Conservation (phyloP, 169 alveolate genomes). For the Theileria sp. region DNA sequence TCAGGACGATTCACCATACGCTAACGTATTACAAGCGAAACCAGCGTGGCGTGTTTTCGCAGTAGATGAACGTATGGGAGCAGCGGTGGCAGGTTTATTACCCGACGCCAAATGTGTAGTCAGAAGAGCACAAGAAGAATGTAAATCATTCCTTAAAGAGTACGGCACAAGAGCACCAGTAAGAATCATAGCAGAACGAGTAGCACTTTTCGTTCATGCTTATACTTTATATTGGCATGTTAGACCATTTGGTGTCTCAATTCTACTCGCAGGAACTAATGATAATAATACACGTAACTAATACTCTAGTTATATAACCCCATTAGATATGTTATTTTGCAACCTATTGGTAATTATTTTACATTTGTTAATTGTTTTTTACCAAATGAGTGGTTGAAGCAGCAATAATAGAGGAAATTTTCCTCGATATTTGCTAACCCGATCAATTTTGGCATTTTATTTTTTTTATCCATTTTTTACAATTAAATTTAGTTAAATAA, state of each 20-base stretch:
- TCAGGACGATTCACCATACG: slow-evolving; percentile 22
- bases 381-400: too few relatives aligned
- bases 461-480: too few relatives aligned
- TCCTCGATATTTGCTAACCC: too few relatives aligned
- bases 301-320: slow-evolving; percentile 48
- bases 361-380: too few relatives aligned
- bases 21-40: slow-evolving; percentile 65
- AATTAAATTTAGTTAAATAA: background rate
- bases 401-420: too few relatives aligned
- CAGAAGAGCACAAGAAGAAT: slow-evolving; percentile 87
- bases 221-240: slow-evolving; percentile 87
- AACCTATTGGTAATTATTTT: background rate
- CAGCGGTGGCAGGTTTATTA: slow-evolving; percentile 86
- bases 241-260: slow-evolving; percentile 93
- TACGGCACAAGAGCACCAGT: slow-evolving; percentile 88
- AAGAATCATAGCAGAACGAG: slow-evolving; percentile 88
- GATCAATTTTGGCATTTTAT: too few relatives aligned
- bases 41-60: slow-evolving; percentile 85
- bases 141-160: slow-evolving; percentile 78
- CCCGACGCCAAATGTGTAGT: slow-evolving; percentile 92
- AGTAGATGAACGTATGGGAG: slow-evolving; percentile 80
- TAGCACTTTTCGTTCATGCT: slow-evolving; percentile 87
- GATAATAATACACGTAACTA: slow-evolving; percentile 33
- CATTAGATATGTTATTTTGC: background rate
- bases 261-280: slow-evolving; percentile 77